Evolutionary conservation across 148 eudicot genomes (phyloP), one percentile per base, ranked within the genome.

Genomic region (Tetragonia tetragonoides): DNA sequence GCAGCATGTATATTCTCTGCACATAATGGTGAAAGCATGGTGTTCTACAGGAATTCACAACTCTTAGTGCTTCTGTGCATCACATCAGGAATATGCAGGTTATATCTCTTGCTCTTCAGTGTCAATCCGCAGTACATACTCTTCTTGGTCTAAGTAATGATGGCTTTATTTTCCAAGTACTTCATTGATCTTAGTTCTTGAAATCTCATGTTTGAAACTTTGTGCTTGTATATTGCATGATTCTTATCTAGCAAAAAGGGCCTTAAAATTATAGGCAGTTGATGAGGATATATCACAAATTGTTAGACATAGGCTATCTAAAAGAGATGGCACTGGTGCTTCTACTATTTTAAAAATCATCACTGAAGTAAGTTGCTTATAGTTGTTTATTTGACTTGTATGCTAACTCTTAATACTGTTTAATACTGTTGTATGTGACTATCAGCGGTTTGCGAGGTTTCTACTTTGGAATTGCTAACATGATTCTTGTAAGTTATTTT

Each of bases 61-160:
- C 65, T 83, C 61, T 72, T 86, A 77, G 47, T 79, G 54, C 74
- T 83, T 39, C 60, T 88, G 78, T 84, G 91, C 66, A 42, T 86
- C 51, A 65, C 66, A 70, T 86, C 91, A 44, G 91, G 91, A 64
- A 60, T 84, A 76, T 88, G 78, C 84, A 88, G 91, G 91, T 88
- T 61, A 44, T 42, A 46, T 11, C 39, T 21, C 15, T 21, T 14
- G 18, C 8, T 34, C 64, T 24, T 51, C 12, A 38, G 38, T 34
- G 38, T 61, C 10, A 9, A 16, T n/a, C 10, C 49, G 18, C 6
- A 28, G 40, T 56, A 39, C 39, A 1, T 59, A 10, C 72, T 34
- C n/a, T 20, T 40, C 40, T 42, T 17, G 8, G 15, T n/a, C n/a
- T 10, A 62, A 61, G 63, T 70, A 17, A 40, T 3, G 20, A 17